Evolutionary conservation across 2,329 filamentous ascomycete genomes (phyloP).

Genomic region (Scedosporium boydii): DNA sequence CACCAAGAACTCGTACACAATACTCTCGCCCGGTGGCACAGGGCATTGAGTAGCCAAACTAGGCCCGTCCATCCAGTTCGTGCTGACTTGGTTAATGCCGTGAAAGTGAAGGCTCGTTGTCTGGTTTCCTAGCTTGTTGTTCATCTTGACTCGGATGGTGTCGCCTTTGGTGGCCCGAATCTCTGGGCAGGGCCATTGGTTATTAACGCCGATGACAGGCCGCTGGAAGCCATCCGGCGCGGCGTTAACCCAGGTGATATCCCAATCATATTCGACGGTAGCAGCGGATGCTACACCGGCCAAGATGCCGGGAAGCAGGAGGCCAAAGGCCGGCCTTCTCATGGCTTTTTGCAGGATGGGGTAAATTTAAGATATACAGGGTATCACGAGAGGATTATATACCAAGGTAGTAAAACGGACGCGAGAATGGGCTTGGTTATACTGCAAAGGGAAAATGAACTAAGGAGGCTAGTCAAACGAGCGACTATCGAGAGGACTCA

Average conservation of each 20-base stretch:
- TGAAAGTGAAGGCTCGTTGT: constrained; percentile 47
- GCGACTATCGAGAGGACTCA: neutral
- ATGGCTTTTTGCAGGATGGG: neutral
- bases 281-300: constrained; percentile 21
- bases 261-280: constrained; percentile 53
- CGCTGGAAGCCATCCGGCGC: constrained; percentile 63
- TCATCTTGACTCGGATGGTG: constrained; percentile 36
- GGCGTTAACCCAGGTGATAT: constrained; percentile 60
- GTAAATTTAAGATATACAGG: neutral
- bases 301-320: neutral
- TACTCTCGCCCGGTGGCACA: constrained; percentile 36
- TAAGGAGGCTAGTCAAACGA: neutral
- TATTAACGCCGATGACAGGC: constrained; percentile 68
- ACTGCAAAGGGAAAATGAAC: too few relatives aligned
- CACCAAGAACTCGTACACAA: constrained; percentile 43
- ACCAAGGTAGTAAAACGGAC: too few relatives aligned
- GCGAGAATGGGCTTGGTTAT: too few relatives aligned
- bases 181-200: constrained; percentile 61
- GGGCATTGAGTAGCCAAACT: constrained; percentile 43
- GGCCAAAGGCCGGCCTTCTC: neutral
- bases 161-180: constrained; percentile 54
- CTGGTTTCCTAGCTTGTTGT: constrained; percentile 41
- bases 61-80: constrained; percentile 49
- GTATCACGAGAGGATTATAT: too few relatives aligned
- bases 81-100: constrained; percentile 45